Percentiles rank a stretch among this genome's conserved stretches.
Conservation (phyloP, 2,329 filamentous ascomycete species). For the Bipolaris gigantea region DNA sequence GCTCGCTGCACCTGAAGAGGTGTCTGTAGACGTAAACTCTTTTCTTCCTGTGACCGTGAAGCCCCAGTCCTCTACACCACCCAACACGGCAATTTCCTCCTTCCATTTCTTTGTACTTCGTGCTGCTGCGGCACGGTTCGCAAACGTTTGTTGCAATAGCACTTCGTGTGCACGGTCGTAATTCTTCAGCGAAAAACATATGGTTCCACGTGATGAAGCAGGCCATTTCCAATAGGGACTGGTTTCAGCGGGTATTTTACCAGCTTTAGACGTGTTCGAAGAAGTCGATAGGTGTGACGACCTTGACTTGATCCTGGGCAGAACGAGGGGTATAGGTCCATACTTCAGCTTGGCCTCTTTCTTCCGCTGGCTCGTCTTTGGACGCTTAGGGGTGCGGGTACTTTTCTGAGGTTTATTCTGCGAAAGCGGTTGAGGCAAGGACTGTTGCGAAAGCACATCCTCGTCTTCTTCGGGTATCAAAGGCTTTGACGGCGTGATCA, state of each 20-base stretch:
- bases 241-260: conserved; percentile 52
- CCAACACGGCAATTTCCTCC: conserved; percentile 60
- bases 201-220: conserved; percentile 61
- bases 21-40: conserved; percentile 11
- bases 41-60: conserved; percentile 34
- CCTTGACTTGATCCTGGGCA: conserved; percentile 65
- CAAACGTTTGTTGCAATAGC: conserved; percentile 74
- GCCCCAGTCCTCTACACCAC: conserved; percentile 33
- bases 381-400: conserved; percentile 17
- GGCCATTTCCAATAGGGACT: conserved; percentile 71
- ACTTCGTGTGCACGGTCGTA: conserved; percentile 71
- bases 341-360: conserved; percentile 38
- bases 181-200: conserved; percentile 63
- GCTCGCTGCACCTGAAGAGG: background rate
- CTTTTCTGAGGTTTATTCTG: conserved; percentile 23
- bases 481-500: conserved; percentile 66
- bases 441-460: conserved; percentile 30
- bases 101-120: conserved; percentile 72
- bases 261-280: conserved; percentile 47
- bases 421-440: conserved; percentile 21
- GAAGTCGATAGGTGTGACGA: conserved; percentile 45
- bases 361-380: conserved; percentile 20
- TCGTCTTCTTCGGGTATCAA: conserved; percentile 39
- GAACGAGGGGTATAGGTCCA: conserved; percentile 65
- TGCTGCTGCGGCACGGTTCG: conserved; percentile 62